Conservation (phyloP, 2,329 filamentous ascomycete genomes). For the Ceratocystis destructans region DNA sequence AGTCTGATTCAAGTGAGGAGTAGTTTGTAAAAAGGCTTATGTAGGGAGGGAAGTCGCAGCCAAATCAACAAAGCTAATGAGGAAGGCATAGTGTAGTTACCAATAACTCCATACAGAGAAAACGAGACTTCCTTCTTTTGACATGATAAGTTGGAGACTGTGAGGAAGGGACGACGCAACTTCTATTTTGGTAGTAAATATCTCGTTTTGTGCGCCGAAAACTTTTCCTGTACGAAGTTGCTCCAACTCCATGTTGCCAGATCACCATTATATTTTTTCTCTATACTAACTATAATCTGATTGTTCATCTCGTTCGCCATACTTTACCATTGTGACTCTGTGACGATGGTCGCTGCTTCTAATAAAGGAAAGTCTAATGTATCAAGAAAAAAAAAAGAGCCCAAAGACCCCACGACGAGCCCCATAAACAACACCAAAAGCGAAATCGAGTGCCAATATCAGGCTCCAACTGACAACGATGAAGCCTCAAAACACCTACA, state of each 20-base stretch:
- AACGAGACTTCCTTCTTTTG: neutral
- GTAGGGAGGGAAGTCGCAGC: neutral
- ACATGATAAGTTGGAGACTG: too few relatives aligned
- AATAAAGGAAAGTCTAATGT: neutral
- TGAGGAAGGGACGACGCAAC: neutral
- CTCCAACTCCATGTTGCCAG: neutral
- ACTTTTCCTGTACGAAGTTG: neutral
- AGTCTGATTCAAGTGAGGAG: neutral
- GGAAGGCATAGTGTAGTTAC: neutral
- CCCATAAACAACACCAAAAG: neutral
- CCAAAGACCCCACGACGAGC: neutral
- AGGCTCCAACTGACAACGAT: neutral
- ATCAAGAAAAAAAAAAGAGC: neutral
- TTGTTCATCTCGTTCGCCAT: neutral
- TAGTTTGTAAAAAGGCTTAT: neutral
- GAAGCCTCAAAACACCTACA: slow-evolving; percentile 6
- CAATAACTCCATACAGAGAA: neutral
- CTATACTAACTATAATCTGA: neutral
- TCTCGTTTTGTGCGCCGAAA: neutral
- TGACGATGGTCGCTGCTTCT: neutral
- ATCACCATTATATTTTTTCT: neutral
- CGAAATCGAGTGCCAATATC: slow-evolving; percentile 4
- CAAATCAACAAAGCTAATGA: neutral
- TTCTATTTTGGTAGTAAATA: neutral
- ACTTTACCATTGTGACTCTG: neutral